Evolutionary conservation across 2,329 filamentous ascomycete genomes (phyloP), one percentile per base, ranked within the genome.

Genomic region (Sclerotinia subarctica): DNA sequence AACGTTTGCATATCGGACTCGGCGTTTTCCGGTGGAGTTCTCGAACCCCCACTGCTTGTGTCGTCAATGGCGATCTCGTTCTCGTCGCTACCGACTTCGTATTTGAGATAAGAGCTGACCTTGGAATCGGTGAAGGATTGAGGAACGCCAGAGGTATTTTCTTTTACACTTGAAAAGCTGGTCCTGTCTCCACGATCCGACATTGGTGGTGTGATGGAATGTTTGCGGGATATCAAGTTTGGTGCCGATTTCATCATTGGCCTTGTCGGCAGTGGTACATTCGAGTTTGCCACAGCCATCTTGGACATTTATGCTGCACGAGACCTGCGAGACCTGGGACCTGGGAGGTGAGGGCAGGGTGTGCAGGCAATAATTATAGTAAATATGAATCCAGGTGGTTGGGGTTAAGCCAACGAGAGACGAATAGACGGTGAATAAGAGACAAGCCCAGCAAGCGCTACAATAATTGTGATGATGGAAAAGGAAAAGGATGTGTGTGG

Each of bases 81-180:
- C 11, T 42, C 64, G 49, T 46, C 49, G 2, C 47, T 42, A 7
- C 42, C 46, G 29, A 70, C 71, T 51, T 72, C 47, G 47, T 71
- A 66, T 8, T 72, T 71, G 19, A 76, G 58, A 59, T 87, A 88
- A 47, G 87, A 89, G n/a, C 72, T 74, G 70, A 88, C 79, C 77
- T 88, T 89, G 75, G 85, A 85, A 66, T 83, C 83, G 62, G 86
- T 88, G 72, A 90, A 90, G 67, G 84, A 85, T 79, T 90, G 87
- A 67, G 85, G 83, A 42, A 88, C 71, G n/a, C 73, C 74, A 0
- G 69, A 67, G 49, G 71, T 68, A 42, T 69, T 74, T 67, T 77
- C 76, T 62, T 76, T 76, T 60, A 74, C 71, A 69, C 73, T 75
- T 46, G 76, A 77, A 69, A 77, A 77, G 51, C 71, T 74, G 44